Conservation (phyloP, 2,329 filamentous ascomycete genomes). For the Aspergillus niger region DNA sequence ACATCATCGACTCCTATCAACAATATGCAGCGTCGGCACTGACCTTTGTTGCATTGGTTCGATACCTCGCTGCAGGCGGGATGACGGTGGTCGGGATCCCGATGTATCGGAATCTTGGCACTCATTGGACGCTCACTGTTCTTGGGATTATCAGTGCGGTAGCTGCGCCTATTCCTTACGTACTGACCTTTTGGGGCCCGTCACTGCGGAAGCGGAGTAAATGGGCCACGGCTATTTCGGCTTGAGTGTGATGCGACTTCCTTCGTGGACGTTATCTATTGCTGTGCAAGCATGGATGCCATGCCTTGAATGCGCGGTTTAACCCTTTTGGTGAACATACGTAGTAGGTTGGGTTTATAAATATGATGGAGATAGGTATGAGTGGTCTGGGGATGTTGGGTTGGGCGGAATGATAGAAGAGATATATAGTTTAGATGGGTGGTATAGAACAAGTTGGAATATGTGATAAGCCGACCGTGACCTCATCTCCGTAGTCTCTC, state of each 20-base stretch:
- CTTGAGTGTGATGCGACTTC: not conserved
- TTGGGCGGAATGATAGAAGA: too few species aligned
- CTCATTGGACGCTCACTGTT: slow-evolving; percentile 45
- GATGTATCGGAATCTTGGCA: slow-evolving; percentile 43
- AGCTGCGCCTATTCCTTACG: not conserved
- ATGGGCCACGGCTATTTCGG: not conserved
- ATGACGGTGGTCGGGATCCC: slow-evolving; percentile 34
- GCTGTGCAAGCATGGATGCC: not conserved
- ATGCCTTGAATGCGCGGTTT: too few species aligned
- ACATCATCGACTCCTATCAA: slow-evolving; percentile 60
- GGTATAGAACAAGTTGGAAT: too few species aligned
- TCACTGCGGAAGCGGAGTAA: slow-evolving; percentile 3
- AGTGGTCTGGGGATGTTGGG: too few species aligned
- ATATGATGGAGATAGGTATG: too few species aligned
- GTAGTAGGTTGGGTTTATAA: too few species aligned
- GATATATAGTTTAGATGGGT: too few species aligned
- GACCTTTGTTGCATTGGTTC: slow-evolving; percentile 42
- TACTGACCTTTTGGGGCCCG: not conserved
- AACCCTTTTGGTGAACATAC: too few species aligned
- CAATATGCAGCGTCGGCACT: slow-evolving; percentile 53
- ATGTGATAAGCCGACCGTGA: too few species aligned
- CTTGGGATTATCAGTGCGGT: slow-evolving; percentile 24
- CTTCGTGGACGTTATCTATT: too few species aligned
- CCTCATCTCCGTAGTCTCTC: too few species aligned
- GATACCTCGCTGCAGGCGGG: slow-evolving; percentile 43